Evolutionary conservation across 1,139 yeast genomes (phyloP).

Genomic region (Suhomyces yuchorum): DNA sequence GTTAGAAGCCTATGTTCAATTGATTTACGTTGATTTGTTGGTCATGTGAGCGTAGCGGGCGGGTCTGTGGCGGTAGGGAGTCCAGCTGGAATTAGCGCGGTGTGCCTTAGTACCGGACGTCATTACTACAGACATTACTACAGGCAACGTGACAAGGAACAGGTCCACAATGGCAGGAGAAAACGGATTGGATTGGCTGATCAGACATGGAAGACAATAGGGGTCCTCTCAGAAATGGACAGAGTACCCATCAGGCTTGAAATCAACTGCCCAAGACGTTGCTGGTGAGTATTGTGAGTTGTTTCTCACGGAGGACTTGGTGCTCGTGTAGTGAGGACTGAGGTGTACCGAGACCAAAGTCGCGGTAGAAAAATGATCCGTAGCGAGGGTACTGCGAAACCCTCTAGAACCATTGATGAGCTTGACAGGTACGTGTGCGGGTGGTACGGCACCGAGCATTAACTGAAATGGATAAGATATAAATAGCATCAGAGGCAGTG

Average conservation of each 20-base stretch:
- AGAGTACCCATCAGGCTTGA: neutral
- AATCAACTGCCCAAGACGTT: no score
- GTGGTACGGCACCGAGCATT: neutral
- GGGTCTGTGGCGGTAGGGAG: neutral
- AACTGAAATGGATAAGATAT: neutral
- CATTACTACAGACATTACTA: no score
- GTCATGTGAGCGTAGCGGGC: conserved; percentile 1
- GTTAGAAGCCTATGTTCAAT: neutral
- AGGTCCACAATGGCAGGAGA: neutral
- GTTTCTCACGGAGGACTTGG: neutral
- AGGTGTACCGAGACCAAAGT: neutral
- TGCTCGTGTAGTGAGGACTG: neutral
- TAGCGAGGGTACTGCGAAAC: neutral
- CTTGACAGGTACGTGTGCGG: neutral
- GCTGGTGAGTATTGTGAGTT: neutral
- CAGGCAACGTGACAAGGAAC: neutral
- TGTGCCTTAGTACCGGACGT: no score
- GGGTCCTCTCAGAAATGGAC: neutral
- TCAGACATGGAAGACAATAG: neutral
- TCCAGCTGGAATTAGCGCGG: neutral
- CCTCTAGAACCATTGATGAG: no score
- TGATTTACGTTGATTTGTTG: conserved; percentile 4
- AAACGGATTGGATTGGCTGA: neutral
- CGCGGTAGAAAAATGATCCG: neutral
- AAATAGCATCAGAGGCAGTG: neutral